Evolutionary conservation across 805 yeast species (phyloP), one percentile per base, ranked within the genome.

Genomic region (Wickerhamomyces xylosicus): DNA sequence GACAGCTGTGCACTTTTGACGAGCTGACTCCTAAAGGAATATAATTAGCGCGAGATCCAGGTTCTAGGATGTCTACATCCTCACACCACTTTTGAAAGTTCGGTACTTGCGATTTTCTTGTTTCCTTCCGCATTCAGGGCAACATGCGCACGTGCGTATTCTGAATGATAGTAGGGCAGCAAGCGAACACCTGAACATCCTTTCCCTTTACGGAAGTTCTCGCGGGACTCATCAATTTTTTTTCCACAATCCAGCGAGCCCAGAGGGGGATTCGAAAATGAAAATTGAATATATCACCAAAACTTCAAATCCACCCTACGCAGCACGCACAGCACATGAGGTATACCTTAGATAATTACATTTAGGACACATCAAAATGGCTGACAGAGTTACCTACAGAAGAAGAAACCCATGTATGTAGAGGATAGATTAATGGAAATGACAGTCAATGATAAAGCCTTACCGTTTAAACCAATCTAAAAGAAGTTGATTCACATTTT

Each of bases 301-400:
- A 25, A 25, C n/a, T 25, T 25, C 29, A 25, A 25, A 8, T 8
- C 4, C 29, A 25, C 9, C 9, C 9, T 25, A 25, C 29, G 14
- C 29, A 9, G 14, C 9, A 25, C 14, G 29, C 13, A 25, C 29
- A 31, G 33, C 19, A 5, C 15, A 31, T 28, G 13, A 14, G 31
- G 19, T 10, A 11, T 8, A 25, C 14, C 5, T 25, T 13, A 25
- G 8, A 25, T 11, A 8, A 10, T 11, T 25, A 25, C 14, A n/a
- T 14, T 31, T 15, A 16, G 11, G 33, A 31, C 33, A 43, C 38
- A 42, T 44, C 47, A 43, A 74, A 74, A 92, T 92, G 98, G 98
- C 96, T 71, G 95, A 87, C 77, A 90, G 98, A 82, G 94, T 89
- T 72, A 87, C 97, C 59, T 89, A 79, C 85, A 86, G 97, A 83